Evolutionary conservation across 441 rosid species (phyloP).

Genomic region (Hypseocharis bilobata): DNA sequence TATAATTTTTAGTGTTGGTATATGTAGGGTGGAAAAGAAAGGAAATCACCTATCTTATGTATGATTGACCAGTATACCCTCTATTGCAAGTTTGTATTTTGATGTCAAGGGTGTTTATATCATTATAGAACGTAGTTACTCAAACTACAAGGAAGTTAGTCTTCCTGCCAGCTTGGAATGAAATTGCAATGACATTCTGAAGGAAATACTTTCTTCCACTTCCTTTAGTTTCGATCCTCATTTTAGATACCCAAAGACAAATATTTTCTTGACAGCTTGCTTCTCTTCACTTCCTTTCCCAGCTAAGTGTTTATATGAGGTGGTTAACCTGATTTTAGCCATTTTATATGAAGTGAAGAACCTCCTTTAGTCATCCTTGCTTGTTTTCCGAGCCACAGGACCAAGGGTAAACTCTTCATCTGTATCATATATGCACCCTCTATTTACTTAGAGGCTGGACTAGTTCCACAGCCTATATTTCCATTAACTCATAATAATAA

Average conservation of each 20-base stretch:
- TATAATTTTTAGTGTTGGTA: background rate
- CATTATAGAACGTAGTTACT: background rate
- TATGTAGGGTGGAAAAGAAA: background rate
- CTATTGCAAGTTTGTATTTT: background rate
- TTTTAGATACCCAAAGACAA: too few relatives aligned
- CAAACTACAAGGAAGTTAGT: background rate
- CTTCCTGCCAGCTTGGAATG: background rate
- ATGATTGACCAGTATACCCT: background rate
- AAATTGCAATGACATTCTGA: background rate
- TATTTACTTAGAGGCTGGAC: too few relatives aligned
- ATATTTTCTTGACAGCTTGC: too few relatives aligned
- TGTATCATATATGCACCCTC: too few relatives aligned
- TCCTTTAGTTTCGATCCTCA: too few relatives aligned
- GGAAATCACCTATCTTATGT: background rate
- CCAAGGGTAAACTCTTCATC: too few relatives aligned
- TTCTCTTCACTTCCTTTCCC: background rate
- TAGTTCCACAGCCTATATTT: background rate
- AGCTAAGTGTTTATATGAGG: background rate
- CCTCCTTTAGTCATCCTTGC: too few relatives aligned
- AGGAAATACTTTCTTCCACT: too few relatives aligned
- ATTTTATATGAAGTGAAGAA: too few relatives aligned
- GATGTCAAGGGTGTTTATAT: background rate
- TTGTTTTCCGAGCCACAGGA: too few relatives aligned
- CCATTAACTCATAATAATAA: background rate
- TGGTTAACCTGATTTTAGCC: too few relatives aligned